phyloP scores from a whole-genome alignment of 768 basidiomycete species.

The Tephrocybe sp. region DNA sequence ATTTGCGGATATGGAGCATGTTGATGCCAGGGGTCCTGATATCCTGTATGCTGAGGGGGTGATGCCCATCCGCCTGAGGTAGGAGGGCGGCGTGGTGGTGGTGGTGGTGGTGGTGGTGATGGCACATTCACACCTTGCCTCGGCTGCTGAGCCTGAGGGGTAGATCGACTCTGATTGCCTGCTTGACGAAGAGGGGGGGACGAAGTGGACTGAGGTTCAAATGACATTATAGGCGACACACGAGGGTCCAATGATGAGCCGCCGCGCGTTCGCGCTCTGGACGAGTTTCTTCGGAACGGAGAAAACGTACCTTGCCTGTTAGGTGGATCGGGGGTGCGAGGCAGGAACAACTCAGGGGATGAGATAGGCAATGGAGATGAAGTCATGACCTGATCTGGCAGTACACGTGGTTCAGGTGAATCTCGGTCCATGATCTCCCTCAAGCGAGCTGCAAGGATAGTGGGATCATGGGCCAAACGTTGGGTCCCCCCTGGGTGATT shows the following conservation, averaged over 20 bases:
- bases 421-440: background rate
- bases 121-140: background rate
- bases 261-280: background rate
- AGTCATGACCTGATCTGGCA: background rate
- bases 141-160: background rate
- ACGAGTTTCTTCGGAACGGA: background rate
- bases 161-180: background rate
- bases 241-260: background rate
- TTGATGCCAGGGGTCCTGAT: background rate
- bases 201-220: constrained; percentile 9
- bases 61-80: background rate
- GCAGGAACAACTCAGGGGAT: background rate
- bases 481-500: background rate
- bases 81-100: background rate
- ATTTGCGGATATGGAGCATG: background rate
- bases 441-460: background rate
- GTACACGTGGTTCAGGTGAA: constrained; percentile 2
- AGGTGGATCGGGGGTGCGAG: background rate
- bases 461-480: background rate
- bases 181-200: background rate
- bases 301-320: background rate
- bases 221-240: background rate
- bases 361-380: background rate
- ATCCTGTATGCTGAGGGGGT: background rate
- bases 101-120: background rate